These are phyloP conservation scores for Ophiobolus disseminans DNA, from an alignment of 2,329 filamentous ascomycete species.

Conservation along the genomic window DNA sequence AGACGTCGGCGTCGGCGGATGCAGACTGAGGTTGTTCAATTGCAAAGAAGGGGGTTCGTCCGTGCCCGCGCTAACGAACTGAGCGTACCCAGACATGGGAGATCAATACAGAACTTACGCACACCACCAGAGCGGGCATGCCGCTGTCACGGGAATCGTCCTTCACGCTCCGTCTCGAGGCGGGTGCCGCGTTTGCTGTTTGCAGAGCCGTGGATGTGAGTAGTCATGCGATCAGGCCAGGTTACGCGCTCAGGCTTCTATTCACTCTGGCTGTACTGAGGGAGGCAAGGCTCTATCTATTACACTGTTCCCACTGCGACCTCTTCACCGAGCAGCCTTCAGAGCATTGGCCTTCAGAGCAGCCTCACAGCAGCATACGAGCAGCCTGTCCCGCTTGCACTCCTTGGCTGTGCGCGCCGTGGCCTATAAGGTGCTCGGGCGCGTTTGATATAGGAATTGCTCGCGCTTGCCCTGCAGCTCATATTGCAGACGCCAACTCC, in stretches of 20 bases:
- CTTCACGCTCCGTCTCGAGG: slow-evolving; percentile 2
- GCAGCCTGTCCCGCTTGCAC: slow-evolving; percentile 16
- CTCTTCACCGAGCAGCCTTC: slow-evolving; percentile 11
- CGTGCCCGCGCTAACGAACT: slow-evolving; percentile 14
- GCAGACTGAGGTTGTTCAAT: slow-evolving; percentile 26
- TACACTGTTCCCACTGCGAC: slow-evolving; percentile 10
- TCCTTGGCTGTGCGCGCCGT: slow-evolving; percentile 13
- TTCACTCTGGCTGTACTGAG: slow-evolving; percentile 1
- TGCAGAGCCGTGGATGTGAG: not conserved
- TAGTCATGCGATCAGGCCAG: not conserved
- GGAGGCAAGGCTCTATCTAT: slow-evolving; percentile 23
- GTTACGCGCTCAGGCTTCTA: slow-evolving; percentile 1
- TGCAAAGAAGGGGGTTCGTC: slow-evolving; percentile 25
- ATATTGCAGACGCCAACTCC: slow-evolving; percentile 15
- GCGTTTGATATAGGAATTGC: slow-evolving; percentile 18
- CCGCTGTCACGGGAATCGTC: not conserved
- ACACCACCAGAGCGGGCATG: not conserved
- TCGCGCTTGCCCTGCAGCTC: slow-evolving; percentile 10
- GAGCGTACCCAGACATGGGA: slow-evolving; percentile 12
- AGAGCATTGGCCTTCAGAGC: not conserved
- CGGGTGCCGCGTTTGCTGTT: slow-evolving; percentile 3
- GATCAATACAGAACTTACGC: slow-evolving; percentile 19
- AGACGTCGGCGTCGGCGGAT: slow-evolving; percentile 30
- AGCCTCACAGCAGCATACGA: slow-evolving; percentile 1
- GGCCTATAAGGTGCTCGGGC: slow-evolving; percentile 19